Conservation (phyloP, 345 rosid species). For the Raphanus sativus region DNA sequence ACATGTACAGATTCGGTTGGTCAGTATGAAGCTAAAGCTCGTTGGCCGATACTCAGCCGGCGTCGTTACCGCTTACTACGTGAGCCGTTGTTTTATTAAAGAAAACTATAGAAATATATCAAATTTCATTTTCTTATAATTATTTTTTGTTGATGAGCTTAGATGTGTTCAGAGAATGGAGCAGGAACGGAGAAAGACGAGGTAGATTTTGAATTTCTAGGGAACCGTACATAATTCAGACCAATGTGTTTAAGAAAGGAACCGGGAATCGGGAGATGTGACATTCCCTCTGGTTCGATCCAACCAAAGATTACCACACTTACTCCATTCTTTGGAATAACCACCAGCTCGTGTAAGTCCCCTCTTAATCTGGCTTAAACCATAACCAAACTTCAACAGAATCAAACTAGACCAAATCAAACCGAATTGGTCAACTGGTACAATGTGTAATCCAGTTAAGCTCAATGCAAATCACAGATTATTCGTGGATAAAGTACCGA, state of each 20-base stretch:
- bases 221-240: conserved; percentile 91
- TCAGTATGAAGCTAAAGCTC: conserved; percentile 91
- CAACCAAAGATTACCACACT: conserved; percentile 74
- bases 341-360: conserved; percentile 51
- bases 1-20: conserved; percentile 93
- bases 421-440: not conserved
- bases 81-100: too few species aligned
- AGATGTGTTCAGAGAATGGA: conserved; percentile 95
- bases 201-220: conserved; percentile 83
- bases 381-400: not conserved
- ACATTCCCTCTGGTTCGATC: too few species aligned
- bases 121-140: too few species aligned
- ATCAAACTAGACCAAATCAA: not conserved
- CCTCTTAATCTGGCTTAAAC: not conserved
- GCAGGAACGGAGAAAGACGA: conserved; percentile 93
- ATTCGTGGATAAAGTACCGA: conserved; percentile 71
- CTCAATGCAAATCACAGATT: conserved; percentile 50
- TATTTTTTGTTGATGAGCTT: too few species aligned
- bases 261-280: conserved; percentile 88
- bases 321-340: conserved; percentile 87
- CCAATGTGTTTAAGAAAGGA: conserved; percentile 90
- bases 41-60: too few species aligned
- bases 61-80: too few species aligned
- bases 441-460: not conserved
- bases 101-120: too few species aligned